Evolutionary conservation across 2,329 filamentous ascomycete genomes (phyloP).

Genomic region (Fusarium robinianum): DNA sequence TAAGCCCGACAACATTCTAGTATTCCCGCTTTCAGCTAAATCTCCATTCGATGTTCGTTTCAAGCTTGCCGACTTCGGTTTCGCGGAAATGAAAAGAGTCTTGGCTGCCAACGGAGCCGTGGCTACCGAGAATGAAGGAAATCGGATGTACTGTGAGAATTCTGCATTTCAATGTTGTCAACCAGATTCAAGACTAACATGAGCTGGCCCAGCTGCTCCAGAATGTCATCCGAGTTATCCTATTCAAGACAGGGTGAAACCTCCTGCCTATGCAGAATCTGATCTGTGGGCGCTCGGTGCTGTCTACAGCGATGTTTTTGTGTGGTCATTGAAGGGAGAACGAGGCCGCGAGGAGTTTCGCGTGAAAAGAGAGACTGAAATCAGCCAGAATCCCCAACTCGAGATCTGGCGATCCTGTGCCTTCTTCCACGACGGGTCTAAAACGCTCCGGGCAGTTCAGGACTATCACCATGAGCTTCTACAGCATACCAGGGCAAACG

Average conservation of each 20-base stretch:
- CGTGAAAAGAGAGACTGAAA: background rate
- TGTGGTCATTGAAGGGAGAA: slow-evolving; percentile 15
- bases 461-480: background rate
- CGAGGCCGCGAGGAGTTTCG: slow-evolving; percentile 6
- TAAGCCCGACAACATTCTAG: slow-evolving; percentile 18
- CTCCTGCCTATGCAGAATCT: background rate
- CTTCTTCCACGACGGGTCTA: slow-evolving; percentile 11
- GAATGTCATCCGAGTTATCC: background rate
- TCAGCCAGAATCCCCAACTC: background rate
- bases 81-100: background rate
- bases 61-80: slow-evolving; percentile 14
- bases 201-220: slow-evolving; percentile 3
- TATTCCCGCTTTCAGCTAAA: slow-evolving; percentile 1
- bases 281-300: slow-evolving; percentile 19
- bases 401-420: background rate
- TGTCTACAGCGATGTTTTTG: slow-evolving; percentile 14
- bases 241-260: no score
- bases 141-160: slow-evolving; percentile 18
- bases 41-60: slow-evolving; percentile 6
- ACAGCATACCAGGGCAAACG: background rate
- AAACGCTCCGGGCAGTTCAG: background rate
- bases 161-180: background rate
- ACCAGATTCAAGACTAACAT: background rate
- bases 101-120: background rate
- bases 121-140: background rate